Percentiles rank a stretch among this genome's conserved stretches.
These are phyloP conservation scores for Stereum hirsutum DNA, from an alignment of 1,284 basidiomycete species.

Conservation along the genomic window DNA sequence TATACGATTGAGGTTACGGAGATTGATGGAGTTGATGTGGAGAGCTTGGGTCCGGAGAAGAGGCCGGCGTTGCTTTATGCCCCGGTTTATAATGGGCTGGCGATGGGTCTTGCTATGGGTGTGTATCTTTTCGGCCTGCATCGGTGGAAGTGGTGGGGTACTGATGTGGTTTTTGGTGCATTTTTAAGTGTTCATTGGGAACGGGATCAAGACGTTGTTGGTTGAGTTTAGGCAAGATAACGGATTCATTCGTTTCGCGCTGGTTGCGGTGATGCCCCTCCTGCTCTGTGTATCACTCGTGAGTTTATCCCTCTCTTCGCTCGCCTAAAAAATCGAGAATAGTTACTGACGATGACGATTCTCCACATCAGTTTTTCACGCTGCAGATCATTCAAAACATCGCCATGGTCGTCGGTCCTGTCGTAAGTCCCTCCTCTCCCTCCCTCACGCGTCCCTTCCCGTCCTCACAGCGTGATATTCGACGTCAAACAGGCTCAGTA, in stretches of 20 bases:
- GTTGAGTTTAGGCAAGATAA: constrained; percentile 37
- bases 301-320: constrained; percentile 4
- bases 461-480: not conserved
- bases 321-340: constrained; percentile 1
- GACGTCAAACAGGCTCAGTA: constrained; percentile 29
- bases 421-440: constrained; percentile 7
- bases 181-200: constrained; percentile 27
- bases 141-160: not conserved
- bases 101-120: constrained; percentile 28
- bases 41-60: constrained; percentile 21
- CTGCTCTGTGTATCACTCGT: constrained; percentile 34
- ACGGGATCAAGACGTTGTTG: constrained; percentile 30
- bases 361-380: constrained; percentile 21
- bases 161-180: constrained; percentile 1
- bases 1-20: constrained; percentile 18
- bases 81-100: constrained; percentile 37
- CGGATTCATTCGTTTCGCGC: constrained; percentile 31
- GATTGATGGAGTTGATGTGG: constrained; percentile 13
- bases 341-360: too few relatives aligned
- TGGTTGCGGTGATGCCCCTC: constrained; percentile 30
- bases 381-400: constrained; percentile 29
- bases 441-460: not conserved
- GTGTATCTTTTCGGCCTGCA: constrained; percentile 9
- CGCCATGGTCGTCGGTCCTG: too few relatives aligned
- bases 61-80: constrained; percentile 32